Conservation (phyloP, 495 filamentous ascomycete species). For the Pyrenula aspistea region DNA sequence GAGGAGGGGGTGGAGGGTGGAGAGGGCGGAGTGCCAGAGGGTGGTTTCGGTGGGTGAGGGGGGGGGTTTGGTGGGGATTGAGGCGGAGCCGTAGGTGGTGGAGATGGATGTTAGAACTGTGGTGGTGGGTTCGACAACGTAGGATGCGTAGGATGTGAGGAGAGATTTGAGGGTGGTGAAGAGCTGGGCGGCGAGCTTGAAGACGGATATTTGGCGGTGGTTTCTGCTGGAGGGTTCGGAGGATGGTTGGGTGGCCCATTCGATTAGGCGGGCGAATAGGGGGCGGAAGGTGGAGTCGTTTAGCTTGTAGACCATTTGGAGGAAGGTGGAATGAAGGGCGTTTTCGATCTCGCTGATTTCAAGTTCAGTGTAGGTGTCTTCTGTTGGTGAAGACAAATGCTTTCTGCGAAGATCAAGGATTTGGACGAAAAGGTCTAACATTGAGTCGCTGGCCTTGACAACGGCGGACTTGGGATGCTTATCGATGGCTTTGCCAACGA, state of each 20-base stretch:
- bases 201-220: slow-evolving; percentile 56
- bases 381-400: slow-evolving; percentile 22
- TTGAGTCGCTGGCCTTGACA: slow-evolving; percentile 49
- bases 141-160: slow-evolving; percentile 79
- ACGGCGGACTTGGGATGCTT: slow-evolving; percentile 64
- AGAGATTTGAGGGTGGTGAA: slow-evolving; percentile 68
- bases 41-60: slow-evolving; percentile 44
- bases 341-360: slow-evolving; percentile 55
- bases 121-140: slow-evolving; percentile 64
- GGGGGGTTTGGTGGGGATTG: slow-evolving; percentile 28
- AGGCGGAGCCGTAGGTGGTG: slow-evolving; percentile 42
- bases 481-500: slow-evolving; percentile 56
- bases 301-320: slow-evolving; percentile 90
- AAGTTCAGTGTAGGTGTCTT: slow-evolving; percentile 28
- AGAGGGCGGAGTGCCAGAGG: not conserved
- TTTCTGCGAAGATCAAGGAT: slow-evolving; percentile 61
- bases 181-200: slow-evolving; percentile 65
- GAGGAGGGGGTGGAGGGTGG: not conserved
- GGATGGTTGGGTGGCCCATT: slow-evolving; percentile 60
- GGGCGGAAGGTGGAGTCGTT: slow-evolving; percentile 96
- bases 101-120: slow-evolving; percentile 46
- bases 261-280: slow-evolving; percentile 68
- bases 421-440: slow-evolving; percentile 60
- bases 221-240: slow-evolving; percentile 41
- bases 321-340: slow-evolving; percentile 48